Evolutionary conservation across 2,329 filamentous ascomycete genomes (phyloP).

Genomic region (Fusarium newnesense): DNA sequence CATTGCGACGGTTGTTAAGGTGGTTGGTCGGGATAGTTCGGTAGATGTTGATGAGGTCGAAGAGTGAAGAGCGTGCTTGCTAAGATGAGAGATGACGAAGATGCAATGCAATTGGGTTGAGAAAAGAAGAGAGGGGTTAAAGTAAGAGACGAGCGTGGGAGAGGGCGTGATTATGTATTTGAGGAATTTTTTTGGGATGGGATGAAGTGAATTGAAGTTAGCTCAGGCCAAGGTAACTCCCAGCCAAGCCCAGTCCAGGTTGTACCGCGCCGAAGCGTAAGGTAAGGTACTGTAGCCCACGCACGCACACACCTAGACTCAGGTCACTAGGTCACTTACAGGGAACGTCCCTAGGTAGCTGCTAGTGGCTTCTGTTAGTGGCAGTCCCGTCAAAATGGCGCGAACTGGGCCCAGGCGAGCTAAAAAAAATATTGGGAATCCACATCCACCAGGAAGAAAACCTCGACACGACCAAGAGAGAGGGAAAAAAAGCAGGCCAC

Average conservation of each 20-base stretch:
- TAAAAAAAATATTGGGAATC: conserved; percentile 22
- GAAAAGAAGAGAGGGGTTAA: conserved; percentile 11
- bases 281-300: background rate
- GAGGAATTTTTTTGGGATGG: conserved; percentile 42
- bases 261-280: conserved; percentile 36
- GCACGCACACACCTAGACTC: background rate
- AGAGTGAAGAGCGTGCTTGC: conserved; percentile 4
- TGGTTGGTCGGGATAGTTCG: conserved; percentile 19
- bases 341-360: conserved; percentile 10
- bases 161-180: conserved; percentile 40
- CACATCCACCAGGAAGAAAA: conserved; percentile 16
- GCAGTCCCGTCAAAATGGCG: conserved; percentile 26
- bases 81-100: background rate
- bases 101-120: conserved; percentile 14
- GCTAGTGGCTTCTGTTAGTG: conserved; percentile 1
- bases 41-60: conserved; percentile 11
- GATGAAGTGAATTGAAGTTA: conserved; percentile 12
- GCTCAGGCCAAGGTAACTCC: background rate
- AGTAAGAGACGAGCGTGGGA: conserved; percentile 14
- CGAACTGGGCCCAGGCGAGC: conserved; percentile 26
- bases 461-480: conserved; percentile 12
- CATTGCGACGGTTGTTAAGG: conserved; percentile 53
- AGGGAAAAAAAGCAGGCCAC: conserved; percentile 33
- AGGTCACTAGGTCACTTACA: conserved; percentile 5
- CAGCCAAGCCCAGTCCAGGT: background rate